Evolutionary conservation across 208 protist genomes (phyloP), one percentile per base, ranked within the genome.

Genomic region (Wallacemonas sp.): DNA sequence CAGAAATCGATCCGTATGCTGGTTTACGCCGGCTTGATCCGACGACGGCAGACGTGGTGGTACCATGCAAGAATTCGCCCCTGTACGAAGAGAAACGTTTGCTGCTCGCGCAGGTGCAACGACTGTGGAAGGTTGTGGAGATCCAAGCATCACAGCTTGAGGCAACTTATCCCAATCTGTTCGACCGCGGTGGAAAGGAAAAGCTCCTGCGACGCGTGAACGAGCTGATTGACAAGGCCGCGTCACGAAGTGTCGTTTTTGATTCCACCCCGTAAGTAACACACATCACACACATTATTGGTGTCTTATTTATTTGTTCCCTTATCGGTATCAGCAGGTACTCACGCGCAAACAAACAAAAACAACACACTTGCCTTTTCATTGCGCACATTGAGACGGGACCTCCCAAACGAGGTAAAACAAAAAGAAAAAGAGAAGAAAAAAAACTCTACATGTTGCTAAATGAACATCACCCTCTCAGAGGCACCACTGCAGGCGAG

Each of bases 211-310:
- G 73, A 26, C 71, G 75, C 2, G 49, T 88, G 12, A 68, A 70
- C 42, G 72, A 61, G 12, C 31, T 91, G 0, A 67, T 91, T 12
- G 73, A 79, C 22, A 83, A 89, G 41, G 75, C 80, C 14, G 80
- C 80, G 34, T 72, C 74, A 11, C 51, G 90, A 24, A 91, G 86
- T 72, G 73, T 86, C 30, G 80, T 95, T 63, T 95, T 95, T 34
- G 73, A 79, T 28, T 70, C 68, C 19, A 19, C 17, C 44, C 44
- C 17, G 9, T 4, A 14, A 5, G 17, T 49, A 9, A 49, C 44
- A 49, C 44, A 41, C 36, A 41, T 6, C 9, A 58, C n/a, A n/a
- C n/a, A n/a, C n/a, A n/a, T n/a, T n/a, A n/a, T n/a, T n/a, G n/a
- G n/a, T n/a, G n/a, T n/a, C n/a, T n/a, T n/a, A n/a, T n/a, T n/a